phyloP scores from a whole-genome alignment of 257 asterid species.

The Nicotiana sylvestris region DNA sequence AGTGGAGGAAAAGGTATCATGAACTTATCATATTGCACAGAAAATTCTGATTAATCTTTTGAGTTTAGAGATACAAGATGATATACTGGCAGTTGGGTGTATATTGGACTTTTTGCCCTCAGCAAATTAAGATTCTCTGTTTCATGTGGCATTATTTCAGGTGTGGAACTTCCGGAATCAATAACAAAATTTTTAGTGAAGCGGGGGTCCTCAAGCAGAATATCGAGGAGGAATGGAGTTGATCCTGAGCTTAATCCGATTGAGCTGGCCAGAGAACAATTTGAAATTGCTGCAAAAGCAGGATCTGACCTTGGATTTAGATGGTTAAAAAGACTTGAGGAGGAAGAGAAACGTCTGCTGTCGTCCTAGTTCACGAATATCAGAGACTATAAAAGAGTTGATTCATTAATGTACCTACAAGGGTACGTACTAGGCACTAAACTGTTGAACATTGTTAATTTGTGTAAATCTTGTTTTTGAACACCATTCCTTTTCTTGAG shows the following conservation, averaged over 20 bases:
- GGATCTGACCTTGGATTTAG: constrained; percentile 89
- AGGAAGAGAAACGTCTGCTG: constrained; percentile 48
- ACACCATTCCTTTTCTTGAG: background rate
- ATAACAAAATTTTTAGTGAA: constrained; percentile 44
- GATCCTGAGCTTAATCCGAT: constrained; percentile 37
- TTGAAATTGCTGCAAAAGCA: constrained; percentile 74
- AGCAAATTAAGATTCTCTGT: background rate
- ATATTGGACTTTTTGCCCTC: background rate
- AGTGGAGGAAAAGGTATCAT: background rate
- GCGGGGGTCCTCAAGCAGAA: constrained; percentile 32
- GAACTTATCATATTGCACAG: background rate
- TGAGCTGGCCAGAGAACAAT: constrained; percentile 73
- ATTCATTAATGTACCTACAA: background rate
- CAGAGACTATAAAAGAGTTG: background rate
- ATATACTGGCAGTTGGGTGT: background rate
- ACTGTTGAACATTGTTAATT: background rate
- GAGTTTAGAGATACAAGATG: background rate
- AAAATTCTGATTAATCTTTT: background rate
- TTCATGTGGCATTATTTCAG: constrained; percentile 29
- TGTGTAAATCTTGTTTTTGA: background rate
- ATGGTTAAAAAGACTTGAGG: constrained; percentile 71
- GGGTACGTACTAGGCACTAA: background rate
- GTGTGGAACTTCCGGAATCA: constrained; percentile 67
- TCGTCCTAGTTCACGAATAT: constrained; percentile 8
- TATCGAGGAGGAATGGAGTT: constrained; percentile 24